Evolutionary conservation across 176 grass and related monocot species (phyloP), one percentile per base, ranked within the genome.

Genomic region (Alloteropsis semialata): DNA sequence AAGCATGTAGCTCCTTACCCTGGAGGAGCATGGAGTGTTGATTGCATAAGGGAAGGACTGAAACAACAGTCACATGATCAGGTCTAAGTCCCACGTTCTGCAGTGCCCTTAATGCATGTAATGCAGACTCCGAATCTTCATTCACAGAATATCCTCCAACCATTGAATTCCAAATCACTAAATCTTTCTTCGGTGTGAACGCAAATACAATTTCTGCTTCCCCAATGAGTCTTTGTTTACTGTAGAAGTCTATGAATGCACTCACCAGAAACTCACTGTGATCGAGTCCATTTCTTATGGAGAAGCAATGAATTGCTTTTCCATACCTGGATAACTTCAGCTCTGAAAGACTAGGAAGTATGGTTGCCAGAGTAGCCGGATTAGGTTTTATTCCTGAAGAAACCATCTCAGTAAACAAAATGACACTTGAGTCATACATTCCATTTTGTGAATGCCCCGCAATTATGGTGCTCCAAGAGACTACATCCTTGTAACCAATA

Each of bases 381-480:
- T 76, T 93, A 60, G 88, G 91, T 58, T 48, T 80, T 80, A 83
- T 21, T 36, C 91, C 78, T 42, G 53, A 68, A 69, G 76, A 75
- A 37, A 88, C 55, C 91, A 90, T 93, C 81, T 90, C 81, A 75
- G 44, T 2, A 25, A 93, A 85, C 82, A 88, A 65, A 34, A 5
- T 63, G 36, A 88, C 39, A 60, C 85, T 79, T 8, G 19, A 37
- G 37, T 42, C 16, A 71, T 59, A 58, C 29, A 74, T 81, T 71
- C 82, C 33, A 6, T 93, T 93, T 37, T 88, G 85, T 1, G 85
- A 88, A 82, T 88, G 74, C 30, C 91, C 91, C 0, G 78, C 84
- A 33, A 93, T 85, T 75, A 93, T 72, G 69, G 85, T 90, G 65
- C 85, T 90, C 91, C 91, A 93, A 18, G 88, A 93, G 61, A 93